phyloP scores from a whole-genome alignment of 2,329 filamentous ascomycete species.

The Microdochium paspali region DNA sequence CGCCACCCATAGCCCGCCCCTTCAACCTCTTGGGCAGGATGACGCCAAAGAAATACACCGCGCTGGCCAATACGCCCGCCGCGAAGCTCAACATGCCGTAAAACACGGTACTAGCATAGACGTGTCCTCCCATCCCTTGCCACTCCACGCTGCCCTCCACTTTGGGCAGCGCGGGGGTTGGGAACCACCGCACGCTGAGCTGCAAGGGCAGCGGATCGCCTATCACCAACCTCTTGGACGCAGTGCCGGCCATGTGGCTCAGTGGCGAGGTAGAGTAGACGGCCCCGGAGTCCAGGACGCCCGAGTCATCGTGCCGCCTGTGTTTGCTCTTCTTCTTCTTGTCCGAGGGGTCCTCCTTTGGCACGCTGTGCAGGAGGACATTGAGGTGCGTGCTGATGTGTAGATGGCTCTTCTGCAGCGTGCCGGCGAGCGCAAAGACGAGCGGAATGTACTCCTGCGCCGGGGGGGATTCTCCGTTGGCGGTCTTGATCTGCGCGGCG shows the following conservation, averaged over 20 bases:
- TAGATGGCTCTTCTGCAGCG: constrained; percentile 78
- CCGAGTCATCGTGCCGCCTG: constrained; percentile 56
- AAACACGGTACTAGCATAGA: constrained; percentile 54
- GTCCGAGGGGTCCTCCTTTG: constrained; percentile 54
- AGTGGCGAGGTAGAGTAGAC: constrained; percentile 77
- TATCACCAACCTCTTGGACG: constrained; percentile 64
- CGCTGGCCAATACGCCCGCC: constrained; percentile 42
- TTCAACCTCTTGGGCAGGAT: constrained; percentile 45
- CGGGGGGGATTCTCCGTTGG: constrained; percentile 39
- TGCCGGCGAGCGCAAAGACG: constrained; percentile 82
- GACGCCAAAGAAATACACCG: constrained; percentile 51
- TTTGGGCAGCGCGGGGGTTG: constrained; percentile 59
- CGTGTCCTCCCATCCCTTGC: constrained; percentile 54
- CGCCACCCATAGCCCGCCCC: constrained; percentile 41
- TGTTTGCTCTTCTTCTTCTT: no score
- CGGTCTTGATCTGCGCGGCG: constrained; percentile 39
- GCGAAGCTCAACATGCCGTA: constrained; percentile 51
- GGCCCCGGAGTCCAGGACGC: constrained; percentile 77
- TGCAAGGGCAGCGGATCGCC: constrained; percentile 73
- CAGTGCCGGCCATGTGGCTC: constrained; percentile 43
- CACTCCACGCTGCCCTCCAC: constrained; percentile 57
- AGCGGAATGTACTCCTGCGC: constrained; percentile 66
- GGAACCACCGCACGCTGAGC: constrained; percentile 83
- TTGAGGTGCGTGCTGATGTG: constrained; percentile 88
- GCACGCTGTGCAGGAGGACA: constrained; percentile 67